phyloP scores from a whole-genome alignment of 257 asterid species.

The Plantago elongata region DNA sequence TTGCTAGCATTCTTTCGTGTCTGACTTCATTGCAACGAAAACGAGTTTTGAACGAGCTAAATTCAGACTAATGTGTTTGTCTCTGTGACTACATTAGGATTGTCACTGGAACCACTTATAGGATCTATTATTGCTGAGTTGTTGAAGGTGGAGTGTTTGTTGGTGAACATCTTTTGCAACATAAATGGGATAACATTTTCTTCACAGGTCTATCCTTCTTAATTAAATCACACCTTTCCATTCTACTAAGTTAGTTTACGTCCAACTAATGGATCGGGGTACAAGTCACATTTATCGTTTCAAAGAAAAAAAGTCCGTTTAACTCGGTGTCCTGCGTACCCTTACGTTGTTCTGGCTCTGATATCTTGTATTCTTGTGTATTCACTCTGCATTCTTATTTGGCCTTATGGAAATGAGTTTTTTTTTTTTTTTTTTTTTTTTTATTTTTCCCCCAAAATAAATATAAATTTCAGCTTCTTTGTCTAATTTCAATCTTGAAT shows the following conservation, averaged over 20 bases:
- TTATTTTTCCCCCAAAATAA: too few relatives aligned
- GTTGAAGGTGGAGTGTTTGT: conserved; percentile 61
- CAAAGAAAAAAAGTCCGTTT: too few relatives aligned
- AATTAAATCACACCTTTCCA: neutral
- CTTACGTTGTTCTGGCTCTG: too few relatives aligned
- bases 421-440: neutral
- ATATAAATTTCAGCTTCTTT: neutral
- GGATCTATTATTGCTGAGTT: conserved; percentile 93
- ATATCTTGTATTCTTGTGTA: too few relatives aligned
- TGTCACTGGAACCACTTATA: conserved; percentile 64
- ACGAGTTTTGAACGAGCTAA: too few relatives aligned
- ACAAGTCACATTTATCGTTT: too few relatives aligned
- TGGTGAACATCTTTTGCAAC: conserved; percentile 49
- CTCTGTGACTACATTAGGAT: conserved; percentile 29
- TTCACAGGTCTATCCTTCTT: conserved; percentile 63
- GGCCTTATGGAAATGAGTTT: neutral
- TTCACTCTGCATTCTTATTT: too few relatives aligned
- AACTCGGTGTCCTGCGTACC: too few relatives aligned
- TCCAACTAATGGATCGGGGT: too few relatives aligned
- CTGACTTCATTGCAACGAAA: too few relatives aligned
- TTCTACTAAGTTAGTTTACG: too few relatives aligned
- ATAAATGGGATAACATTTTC: conserved; percentile 76
- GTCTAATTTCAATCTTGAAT: neutral
- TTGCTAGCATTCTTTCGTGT: too few relatives aligned
- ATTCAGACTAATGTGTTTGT: neutral